Evolutionary conservation across 805 yeast genomes (phyloP).

Genomic region (Nakazawaea ernobii): DNA sequence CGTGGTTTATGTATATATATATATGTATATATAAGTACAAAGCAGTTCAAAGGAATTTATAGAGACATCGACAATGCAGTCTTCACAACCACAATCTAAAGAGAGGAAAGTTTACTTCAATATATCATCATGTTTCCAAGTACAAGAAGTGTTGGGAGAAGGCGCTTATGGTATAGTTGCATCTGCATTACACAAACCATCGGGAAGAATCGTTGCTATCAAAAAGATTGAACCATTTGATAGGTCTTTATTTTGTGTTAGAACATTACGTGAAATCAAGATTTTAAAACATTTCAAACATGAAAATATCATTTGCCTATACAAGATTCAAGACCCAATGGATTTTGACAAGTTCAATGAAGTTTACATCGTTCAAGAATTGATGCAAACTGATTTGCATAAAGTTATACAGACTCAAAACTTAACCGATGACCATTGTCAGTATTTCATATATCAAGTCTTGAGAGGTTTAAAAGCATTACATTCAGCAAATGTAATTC

Average conservation of each 20-base stretch:
- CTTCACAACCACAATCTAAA: conserved; percentile 9
- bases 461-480: conserved; percentile 64
- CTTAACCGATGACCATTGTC: conserved; percentile 61
- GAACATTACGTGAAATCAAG: conserved; percentile 69
- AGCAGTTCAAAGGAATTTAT: too few species aligned
- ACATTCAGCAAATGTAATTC: conserved; percentile 70
- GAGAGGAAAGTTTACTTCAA: conserved; percentile 51
- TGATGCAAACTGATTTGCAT: conserved; percentile 72
- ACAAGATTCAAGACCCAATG: conserved; percentile 61
- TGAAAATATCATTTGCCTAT: conserved; percentile 63
- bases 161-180: conserved; percentile 83
- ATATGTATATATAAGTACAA: too few species aligned
- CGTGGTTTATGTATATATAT: too few species aligned
- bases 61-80: too few species aligned
- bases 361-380: conserved; percentile 70
- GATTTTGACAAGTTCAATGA: conserved; percentile 58
- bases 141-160: conserved; percentile 61
- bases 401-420: conserved; percentile 51
- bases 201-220: conserved; percentile 61
- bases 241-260: conserved; percentile 55
- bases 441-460: conserved; percentile 66
- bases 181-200: conserved; percentile 56
- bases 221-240: conserved; percentile 72
- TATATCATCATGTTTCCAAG: conserved; percentile 55
- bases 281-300: conserved; percentile 62